Evolutionary conservation across 768 basidiomycete species (phyloP), one percentile per base, ranked within the genome.

Genomic region (Phaeotremella fagi): DNA sequence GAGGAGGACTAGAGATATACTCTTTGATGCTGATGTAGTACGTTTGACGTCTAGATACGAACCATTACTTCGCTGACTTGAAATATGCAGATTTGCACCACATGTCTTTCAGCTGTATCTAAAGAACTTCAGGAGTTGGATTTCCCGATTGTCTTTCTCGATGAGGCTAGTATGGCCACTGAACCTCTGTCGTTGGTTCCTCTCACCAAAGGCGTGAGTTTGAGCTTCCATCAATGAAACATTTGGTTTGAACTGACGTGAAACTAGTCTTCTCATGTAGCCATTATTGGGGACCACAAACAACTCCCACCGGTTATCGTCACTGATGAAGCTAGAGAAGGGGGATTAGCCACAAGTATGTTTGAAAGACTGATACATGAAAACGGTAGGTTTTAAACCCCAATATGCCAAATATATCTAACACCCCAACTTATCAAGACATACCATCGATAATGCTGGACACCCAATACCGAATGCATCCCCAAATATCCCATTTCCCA

Each of bases 381-480:
- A 79, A 80, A 82, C 45, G 77, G 90, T 90, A 60, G 57, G 85
- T 79, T 26, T 33, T 18, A n/a, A n/a, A n/a, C n/a, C n/a, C n/a
- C n/a, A n/a, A n/a, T n/a, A n/a, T n/a, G n/a, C n/a, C n/a, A n/a
- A n/a, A n/a, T n/a, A n/a, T n/a, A n/a, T n/a, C n/a, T n/a, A n/a
- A n/a, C n/a, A n/a, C n/a, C n/a, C n/a, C n/a, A n/a, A n/a, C n/a
- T n/a, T 46, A 20, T 33, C 26, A 37, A 89, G 88, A 80, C 38
- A 82, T 88, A n/a, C 89, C 90, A 9, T 85, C 87, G 3, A 82
- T 91, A 57, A 91, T 92, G 86, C 82, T 97, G 52, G 86, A 94
- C 67, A 80, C 83, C n/a, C 91, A 97, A 75, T 97, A 95, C 64
- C 84, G 91, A 29, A 97, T 97, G 91, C 90, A 92, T 64, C 92